Conservation (phyloP, 495 filamentous ascomycete species). For the Geoglossum glabrum region DNA sequence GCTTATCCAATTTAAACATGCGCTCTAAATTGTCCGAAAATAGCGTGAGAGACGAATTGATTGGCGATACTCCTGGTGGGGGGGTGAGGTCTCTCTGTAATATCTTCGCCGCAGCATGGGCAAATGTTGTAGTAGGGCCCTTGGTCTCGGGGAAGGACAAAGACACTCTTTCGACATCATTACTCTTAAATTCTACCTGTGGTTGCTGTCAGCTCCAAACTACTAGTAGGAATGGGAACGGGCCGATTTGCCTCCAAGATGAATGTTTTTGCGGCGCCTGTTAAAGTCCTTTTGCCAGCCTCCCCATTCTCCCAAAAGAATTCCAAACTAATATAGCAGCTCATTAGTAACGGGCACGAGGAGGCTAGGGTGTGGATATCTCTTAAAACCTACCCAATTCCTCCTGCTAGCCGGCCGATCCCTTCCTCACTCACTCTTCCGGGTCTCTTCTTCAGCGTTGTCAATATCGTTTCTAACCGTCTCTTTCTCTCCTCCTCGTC, state of each 20-base stretch:
- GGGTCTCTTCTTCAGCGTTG: slow-evolving; percentile 18
- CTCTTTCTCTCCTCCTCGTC: slow-evolving; percentile 39
- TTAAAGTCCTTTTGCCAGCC: slow-evolving; percentile 28
- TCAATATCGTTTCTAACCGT: slow-evolving; percentile 32
- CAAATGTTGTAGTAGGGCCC: slow-evolving; percentile 12
- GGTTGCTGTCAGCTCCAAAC: not conserved
- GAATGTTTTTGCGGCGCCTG: slow-evolving; percentile 48
- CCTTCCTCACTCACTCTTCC: slow-evolving; percentile 56
- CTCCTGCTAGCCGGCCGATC: slow-evolving; percentile 51
- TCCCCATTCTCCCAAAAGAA: slow-evolving; percentile 43
- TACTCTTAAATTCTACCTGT: slow-evolving; percentile 15
- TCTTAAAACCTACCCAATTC: slow-evolving; percentile 28
- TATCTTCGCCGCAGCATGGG: slow-evolving; percentile 19
- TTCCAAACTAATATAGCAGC: slow-evolving; percentile 30
- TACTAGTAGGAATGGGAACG: slow-evolving; percentile 10
- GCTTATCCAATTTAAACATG: slow-evolving; percentile 55
- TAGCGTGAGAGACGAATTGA: slow-evolving; percentile 34
- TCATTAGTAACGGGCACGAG: not conserved
- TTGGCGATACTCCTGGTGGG: slow-evolving; percentile 29
- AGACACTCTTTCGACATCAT: slow-evolving; percentile 15
- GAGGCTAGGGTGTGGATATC: not conserved
- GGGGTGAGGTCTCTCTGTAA: slow-evolving; percentile 31
- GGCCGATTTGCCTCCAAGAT: slow-evolving; percentile 32
- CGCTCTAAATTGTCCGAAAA: slow-evolving; percentile 70
- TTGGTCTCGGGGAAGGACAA: slow-evolving; percentile 13